Conservation (phyloP, 2,329 filamentous ascomycete species). For the Leptographium galeiforme region DNA sequence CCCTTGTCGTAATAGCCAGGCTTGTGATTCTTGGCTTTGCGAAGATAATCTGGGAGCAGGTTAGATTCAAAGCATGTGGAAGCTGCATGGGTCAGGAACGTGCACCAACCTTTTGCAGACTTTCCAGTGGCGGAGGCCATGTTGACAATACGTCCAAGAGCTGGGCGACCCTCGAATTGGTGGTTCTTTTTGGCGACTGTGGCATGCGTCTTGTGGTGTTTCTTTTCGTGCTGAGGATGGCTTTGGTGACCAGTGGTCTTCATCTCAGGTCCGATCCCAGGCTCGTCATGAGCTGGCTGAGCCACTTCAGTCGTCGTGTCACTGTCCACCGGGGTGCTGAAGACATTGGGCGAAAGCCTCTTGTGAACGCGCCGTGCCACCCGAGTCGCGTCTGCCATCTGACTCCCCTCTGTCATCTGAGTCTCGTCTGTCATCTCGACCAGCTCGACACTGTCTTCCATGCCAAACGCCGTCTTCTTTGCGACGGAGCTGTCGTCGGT, state of each 20-base stretch:
- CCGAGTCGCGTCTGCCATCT: too few relatives aligned
- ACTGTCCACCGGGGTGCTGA: neutral
- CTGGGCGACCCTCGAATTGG: neutral
- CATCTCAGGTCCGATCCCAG: neutral
- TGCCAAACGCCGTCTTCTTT: neutral
- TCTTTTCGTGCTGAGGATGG: neutral
- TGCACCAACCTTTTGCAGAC: neutral
- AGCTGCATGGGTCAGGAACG: too few relatives aligned
- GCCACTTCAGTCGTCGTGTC: neutral
- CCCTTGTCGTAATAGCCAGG: neutral
- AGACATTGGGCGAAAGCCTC: neutral
- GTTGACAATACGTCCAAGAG: too few relatives aligned
- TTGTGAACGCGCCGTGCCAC: too few relatives aligned
- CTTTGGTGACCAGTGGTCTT: neutral
- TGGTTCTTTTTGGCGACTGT: neutral
- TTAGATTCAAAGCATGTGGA: too few relatives aligned
- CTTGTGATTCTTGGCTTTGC: neutral
- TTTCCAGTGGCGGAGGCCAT: neutral
- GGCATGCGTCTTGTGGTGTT: neutral
- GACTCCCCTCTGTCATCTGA: neutral
- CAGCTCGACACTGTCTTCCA: neutral
- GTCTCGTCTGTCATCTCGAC: neutral
- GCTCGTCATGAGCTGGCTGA: neutral
- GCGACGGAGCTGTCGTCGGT: too few relatives aligned
- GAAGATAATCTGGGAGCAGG: too few relatives aligned